Percentiles rank a stretch among this genome's conserved stretches.
phyloP scores from a whole-genome alignment of 257 asterid species.

The Linderniella brevidens region DNA sequence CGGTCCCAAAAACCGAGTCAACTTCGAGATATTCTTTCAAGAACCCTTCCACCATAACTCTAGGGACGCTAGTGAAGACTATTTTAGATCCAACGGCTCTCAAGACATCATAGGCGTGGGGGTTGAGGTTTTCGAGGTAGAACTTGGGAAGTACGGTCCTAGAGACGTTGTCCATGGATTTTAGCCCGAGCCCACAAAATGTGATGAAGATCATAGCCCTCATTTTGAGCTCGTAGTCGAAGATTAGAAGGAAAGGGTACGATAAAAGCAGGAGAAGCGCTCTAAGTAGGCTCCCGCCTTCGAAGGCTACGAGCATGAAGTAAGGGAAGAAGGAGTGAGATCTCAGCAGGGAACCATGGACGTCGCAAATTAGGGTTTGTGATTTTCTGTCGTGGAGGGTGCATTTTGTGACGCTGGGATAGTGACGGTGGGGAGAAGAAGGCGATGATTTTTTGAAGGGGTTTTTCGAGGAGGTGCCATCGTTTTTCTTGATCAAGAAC shows the following conservation, averaged over 20 bases:
- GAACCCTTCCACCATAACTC: constrained; percentile 74
- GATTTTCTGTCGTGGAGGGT: constrained; percentile 13
- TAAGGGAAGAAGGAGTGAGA: constrained; percentile 61
- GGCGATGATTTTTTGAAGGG: constrained; percentile 15
- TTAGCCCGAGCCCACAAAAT: constrained; percentile 52
- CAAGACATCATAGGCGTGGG: constrained; percentile 28
- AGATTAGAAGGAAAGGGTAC: constrained; percentile 26
- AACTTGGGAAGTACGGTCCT: constrained; percentile 81
- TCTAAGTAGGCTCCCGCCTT: constrained; percentile 66
- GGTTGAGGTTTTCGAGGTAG: constrained; percentile 48
- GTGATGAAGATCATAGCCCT: constrained; percentile 64
- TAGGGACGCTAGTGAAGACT: constrained; percentile 48
- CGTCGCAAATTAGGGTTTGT: constrained; percentile 47
- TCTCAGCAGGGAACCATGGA: constrained; percentile 32
- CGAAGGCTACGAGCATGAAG: constrained; percentile 91
- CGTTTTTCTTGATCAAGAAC: constrained; percentile 40
- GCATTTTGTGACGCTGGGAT: constrained; percentile 32
- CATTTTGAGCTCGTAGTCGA: constrained; percentile 25
- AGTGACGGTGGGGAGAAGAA: constrained; percentile 12
- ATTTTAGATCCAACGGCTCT: constrained; percentile 27
- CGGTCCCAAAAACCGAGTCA: constrained; percentile 52
- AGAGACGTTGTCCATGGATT: constrained; percentile 39
- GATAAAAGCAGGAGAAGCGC: constrained; percentile 54
- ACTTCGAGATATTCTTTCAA: constrained; percentile 53
- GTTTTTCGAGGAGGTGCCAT: constrained; percentile 23